Base-by-base conservation (phyloP, 306 rosid genomes). In the Dryas alaskensis region DNA sequence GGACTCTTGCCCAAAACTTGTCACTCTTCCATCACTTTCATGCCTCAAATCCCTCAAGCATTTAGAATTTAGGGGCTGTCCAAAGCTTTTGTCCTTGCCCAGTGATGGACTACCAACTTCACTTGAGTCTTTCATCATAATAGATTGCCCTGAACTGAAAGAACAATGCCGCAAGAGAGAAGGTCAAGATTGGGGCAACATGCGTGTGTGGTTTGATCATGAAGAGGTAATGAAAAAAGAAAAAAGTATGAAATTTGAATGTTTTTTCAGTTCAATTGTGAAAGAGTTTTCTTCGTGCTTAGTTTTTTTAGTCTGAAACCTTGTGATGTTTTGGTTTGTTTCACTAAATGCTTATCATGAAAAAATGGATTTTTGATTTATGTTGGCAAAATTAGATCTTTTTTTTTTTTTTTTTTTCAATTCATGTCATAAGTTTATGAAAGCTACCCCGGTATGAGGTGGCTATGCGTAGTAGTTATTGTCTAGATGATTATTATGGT, bases 1-100 rank as follows among this genome's bases (percentile, higher is more conserved):
- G 72, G 72, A 70, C 39, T 37, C 13, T 63, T 78, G 81, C 65
- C 76, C 81, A 19, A 42, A 62, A 46, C 25, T 78, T 5, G 25
- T n/a, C 8, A 54, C 73, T 14, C 52, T 78, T 63, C 70, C 76
- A 10, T 39, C 52, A 4, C 7, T 78, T 42, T 45, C 60, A 25
- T 2, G 4, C 49, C 72, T 70, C 44, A 13, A n/a, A 25, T 64
- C 72, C 37, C 71, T 70, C 17, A 4, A 63, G 81, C 45, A 63
- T 54, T 45, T 78, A 12, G 76, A 62, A 52, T 47, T 78, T 4
- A 63, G 11, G 51, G n/a, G 25, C 44, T 78, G 81, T 17, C 72
- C 72, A 11, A 45, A 10, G 22, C 50, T 78, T 22, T 16, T 22
- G 3, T 46, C 76, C n/a, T 62, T 78, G 60, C 66, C 65, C 43